phyloP scores from a whole-genome alignment of 2,329 filamentous ascomycete species.

The Fusarium poae region DNA sequence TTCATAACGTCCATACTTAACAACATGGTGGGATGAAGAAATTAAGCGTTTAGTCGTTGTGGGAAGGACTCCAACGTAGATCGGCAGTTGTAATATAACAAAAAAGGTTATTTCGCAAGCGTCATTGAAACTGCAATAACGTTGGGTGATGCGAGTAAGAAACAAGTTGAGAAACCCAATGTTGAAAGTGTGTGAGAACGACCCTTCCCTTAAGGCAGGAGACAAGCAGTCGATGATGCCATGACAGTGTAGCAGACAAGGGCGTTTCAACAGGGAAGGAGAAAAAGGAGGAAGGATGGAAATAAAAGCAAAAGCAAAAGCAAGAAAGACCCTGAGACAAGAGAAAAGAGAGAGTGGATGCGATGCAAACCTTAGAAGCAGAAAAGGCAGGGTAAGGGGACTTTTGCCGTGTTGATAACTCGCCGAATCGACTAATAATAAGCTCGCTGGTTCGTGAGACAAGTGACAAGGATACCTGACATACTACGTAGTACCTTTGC shows the following conservation, averaged over 20 bases:
- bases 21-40: slow-evolving; percentile 38
- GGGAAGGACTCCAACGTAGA: slow-evolving; percentile 6
- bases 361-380: slow-evolving; percentile 22
- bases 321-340: slow-evolving; percentile 27
- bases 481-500: slow-evolving; percentile 25
- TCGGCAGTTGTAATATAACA: slow-evolving; percentile 12
- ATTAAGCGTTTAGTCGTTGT: slow-evolving; percentile 6
- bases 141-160: slow-evolving; percentile 17
- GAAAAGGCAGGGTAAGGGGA: slow-evolving; percentile 26
- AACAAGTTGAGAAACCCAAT: slow-evolving; percentile 10
- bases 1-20: slow-evolving; percentile 54
- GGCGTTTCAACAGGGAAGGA: slow-evolving; percentile 17
- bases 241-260: slow-evolving; percentile 14
- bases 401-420: slow-evolving; percentile 35
- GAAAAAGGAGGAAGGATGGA: slow-evolving; percentile 13
- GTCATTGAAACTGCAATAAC: slow-evolving; percentile 37
- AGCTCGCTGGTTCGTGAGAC: slow-evolving; percentile 25
- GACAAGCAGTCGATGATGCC: slow-evolving; percentile 20
- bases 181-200: slow-evolving; percentile 13
- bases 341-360: slow-evolving; percentile 28
- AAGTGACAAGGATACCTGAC: slow-evolving; percentile 27
- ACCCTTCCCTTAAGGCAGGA: slow-evolving; percentile 31
- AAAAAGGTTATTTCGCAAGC: slow-evolving; percentile 11
- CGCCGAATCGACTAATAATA: slow-evolving; percentile 42
- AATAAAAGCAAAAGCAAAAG: not conserved